Percentiles rank a stretch among this genome's conserved stretches.
Conservation (phyloP, 2,329 filamentous ascomycete genomes). For the Diatrype stigma region DNA sequence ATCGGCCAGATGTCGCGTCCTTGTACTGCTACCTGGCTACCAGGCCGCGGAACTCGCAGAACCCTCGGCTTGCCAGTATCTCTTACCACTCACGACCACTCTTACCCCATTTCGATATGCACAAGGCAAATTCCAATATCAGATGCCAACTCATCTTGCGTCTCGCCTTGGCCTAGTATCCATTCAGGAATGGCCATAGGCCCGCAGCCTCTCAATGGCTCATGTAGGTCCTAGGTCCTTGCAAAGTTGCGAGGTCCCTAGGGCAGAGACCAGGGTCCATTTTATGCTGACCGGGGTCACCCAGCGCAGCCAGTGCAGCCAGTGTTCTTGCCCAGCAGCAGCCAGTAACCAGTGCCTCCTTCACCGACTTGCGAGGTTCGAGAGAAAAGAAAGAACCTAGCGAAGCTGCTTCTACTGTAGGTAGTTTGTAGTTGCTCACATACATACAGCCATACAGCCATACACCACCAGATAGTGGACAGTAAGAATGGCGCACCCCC, state of each 20-base stretch:
- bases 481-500: no score
- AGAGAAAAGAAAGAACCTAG: conserved; percentile 6
- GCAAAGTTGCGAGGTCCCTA: conserved; percentile 10
- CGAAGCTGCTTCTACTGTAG: not conserved
- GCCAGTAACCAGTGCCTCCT: conserved; percentile 36
- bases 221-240: conserved; percentile 22
- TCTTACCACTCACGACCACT: no score
- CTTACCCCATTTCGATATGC: conserved; percentile 26
- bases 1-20: conserved; percentile 14
- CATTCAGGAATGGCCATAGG: conserved; percentile 21
- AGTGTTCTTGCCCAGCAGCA: conserved; percentile 6
- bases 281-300: conserved; percentile 20
- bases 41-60: conserved; percentile 12
- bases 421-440: no score
- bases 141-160: conserved; percentile 70
- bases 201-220: conserved; percentile 19
- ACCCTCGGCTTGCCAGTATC: conserved; percentile 25
- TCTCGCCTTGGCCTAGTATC: conserved; percentile 37
- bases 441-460: no score
- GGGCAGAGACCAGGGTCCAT: conserved; percentile 23
- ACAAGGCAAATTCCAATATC: conserved; percentile 44
- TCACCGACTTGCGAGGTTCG: conserved; percentile 37
- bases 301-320: conserved; percentile 7
- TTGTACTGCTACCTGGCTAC: conserved; percentile 24
- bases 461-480: no score